These are phyloP conservation scores for Linderniella brevidens DNA, from an alignment of 257 asterid genomes.

Conservation along the genomic window DNA sequence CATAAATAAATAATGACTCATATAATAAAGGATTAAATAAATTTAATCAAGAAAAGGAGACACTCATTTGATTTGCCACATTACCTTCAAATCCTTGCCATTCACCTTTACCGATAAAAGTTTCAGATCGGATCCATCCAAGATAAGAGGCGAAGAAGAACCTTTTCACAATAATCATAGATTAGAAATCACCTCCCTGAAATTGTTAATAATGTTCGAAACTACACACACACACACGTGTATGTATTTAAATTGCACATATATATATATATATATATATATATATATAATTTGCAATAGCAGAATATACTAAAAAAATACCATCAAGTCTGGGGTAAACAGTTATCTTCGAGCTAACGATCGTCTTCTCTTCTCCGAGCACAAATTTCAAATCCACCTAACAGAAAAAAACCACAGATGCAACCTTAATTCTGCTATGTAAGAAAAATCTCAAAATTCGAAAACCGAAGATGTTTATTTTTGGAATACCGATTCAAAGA, in stretches of 20 bases:
- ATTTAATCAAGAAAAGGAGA: background rate
- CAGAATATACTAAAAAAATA: constrained; percentile 13
- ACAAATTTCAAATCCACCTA: constrained; percentile 77
- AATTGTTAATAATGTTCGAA: constrained; percentile 4
- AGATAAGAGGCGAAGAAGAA: constrained; percentile 46
- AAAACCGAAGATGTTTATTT: background rate
- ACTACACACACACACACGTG: background rate
- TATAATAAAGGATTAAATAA: constrained; percentile 4
- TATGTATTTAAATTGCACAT: no score
- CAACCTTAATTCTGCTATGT: background rate
- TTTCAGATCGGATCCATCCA: constrained; percentile 79
- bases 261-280: no score
- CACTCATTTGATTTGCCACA: constrained; percentile 2
- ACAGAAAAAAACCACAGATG: background rate
- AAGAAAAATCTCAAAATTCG: background rate
- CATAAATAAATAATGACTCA: background rate
- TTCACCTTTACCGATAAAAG: constrained; percentile 49
- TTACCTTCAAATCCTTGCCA: constrained; percentile 60
- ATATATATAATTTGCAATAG: no score
- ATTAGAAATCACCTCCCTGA: constrained; percentile 8
- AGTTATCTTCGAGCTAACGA: constrained; percentile 46
- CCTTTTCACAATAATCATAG: constrained; percentile 26
- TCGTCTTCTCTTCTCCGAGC: constrained; percentile 74
- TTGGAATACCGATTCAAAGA: constrained; percentile 47
- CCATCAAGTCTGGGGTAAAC: constrained; percentile 87